Evolutionary conservation across 179 eudicot genomes (phyloP).

Genomic region (Spinacia oleracea): DNA sequence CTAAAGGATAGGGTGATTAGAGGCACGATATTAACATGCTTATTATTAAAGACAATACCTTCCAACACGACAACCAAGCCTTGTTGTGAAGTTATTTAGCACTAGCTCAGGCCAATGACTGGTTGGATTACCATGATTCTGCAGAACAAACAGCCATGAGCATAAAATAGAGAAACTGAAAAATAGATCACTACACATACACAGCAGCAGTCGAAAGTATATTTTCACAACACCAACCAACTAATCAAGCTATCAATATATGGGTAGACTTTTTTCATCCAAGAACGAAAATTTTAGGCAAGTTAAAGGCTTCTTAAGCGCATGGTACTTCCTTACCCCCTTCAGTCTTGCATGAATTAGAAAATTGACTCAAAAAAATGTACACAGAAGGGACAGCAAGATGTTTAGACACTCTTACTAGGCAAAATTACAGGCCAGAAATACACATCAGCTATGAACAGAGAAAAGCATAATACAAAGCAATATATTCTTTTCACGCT

Average conservation of each 20-base stretch:
- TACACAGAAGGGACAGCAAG: background rate
- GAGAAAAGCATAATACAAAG: background rate
- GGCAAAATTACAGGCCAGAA: background rate
- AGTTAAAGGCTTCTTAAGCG: background rate
- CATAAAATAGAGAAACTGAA: background rate
- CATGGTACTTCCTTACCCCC: background rate
- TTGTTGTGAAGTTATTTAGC: constrained; percentile 80
- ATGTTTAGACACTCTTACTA: background rate
- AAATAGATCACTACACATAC: background rate
- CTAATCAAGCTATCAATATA: background rate
- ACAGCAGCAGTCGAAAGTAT: background rate
- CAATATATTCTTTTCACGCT: background rate
- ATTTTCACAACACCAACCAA: background rate
- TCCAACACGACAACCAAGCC: constrained; percentile 92
- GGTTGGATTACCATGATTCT: constrained; percentile 99
- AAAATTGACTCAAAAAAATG: background rate
- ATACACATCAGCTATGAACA: background rate
- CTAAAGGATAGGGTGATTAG: background rate
- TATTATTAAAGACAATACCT: constrained; percentile 42
- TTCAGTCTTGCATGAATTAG: background rate
- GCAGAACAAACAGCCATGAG: constrained; percentile 30
- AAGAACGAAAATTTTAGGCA: background rate
- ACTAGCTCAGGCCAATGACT: constrained; percentile 90
- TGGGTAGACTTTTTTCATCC: background rate
- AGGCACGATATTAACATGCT: constrained; percentile 1